Evolutionary conservation across 2,329 filamentous ascomycete species (phyloP), one percentile per base, ranked within the genome.

Genomic region (Immersiporthe knoxdaviesiana): DNA sequence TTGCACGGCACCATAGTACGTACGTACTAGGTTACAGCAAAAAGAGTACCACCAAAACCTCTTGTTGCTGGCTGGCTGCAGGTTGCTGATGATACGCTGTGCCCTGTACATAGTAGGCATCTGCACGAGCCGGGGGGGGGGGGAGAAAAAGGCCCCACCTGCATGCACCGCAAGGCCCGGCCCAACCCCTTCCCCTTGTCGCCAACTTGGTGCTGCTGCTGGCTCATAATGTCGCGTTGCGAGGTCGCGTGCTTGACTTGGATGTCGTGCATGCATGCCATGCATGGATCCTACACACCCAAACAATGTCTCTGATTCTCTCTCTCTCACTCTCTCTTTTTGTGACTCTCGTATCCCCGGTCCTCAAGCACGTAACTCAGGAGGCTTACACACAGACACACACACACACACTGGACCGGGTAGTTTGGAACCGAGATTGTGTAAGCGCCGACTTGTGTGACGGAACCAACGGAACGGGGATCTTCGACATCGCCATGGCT

Each of bases 391-490:
- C 39, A 61, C 16, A 21, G 18, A 2, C 44, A 61, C 16, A 21
- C 44, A 2, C 44, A 47, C 18, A 1, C 16, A 21, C 16, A 47
- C 41, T 8, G 21, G 35, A 7, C 3, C 37, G 27, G 30, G 27
- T 16, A 59, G 6, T 41, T 37, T 35, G 32, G 24, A 58, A 21
- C 52, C 54, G 37, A 59, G 6, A 65, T 67, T 56, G 58, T 56
- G 18, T 67, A 67, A 63, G 59, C 65, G 65, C 65, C 52, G 65
- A 32, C 37, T 41, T 54, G 35, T 63, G 65, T 67, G 65, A 67
- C 59, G 47, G 32, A 35, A 47, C 65, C 56, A 37, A 27, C 65
- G n/a, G 47, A 56, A 47, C 44, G 11, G 24, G 37, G 18, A 6
- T 41, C 30, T 24, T 12, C 59, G 35, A 56, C 30, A 67, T 58